phyloP scores from a whole-genome alignment of 2,329 filamentous ascomycete species.

The Alternaria incomplexa region DNA sequence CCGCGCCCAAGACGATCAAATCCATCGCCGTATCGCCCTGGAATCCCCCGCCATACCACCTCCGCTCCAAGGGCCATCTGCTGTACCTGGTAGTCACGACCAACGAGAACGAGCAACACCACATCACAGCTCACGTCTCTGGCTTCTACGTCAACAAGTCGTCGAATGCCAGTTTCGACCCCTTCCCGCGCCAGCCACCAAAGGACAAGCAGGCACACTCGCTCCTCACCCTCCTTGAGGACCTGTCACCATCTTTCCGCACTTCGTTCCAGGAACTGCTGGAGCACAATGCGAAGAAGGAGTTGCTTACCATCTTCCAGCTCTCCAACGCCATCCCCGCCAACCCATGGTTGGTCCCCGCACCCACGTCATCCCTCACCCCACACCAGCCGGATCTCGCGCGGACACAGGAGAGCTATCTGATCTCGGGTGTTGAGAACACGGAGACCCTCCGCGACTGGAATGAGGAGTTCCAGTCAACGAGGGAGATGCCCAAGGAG shows the following conservation, averaged over 20 bases:
- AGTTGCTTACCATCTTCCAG: constrained; percentile 91
- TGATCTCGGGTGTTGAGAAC: constrained; percentile 90
- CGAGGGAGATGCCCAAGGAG: constrained; percentile 90
- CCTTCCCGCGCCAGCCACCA: constrained; percentile 76
- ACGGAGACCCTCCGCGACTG: constrained; percentile 94
- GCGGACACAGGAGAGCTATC: constrained; percentile 88
- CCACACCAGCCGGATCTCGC: constrained; percentile 83
- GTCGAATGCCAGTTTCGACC: constrained; percentile 93
- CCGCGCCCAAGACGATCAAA: constrained; percentile 89
- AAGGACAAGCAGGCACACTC: constrained; percentile 86
- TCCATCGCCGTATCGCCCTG: constrained; percentile 86
- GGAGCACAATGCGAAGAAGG: constrained; percentile 82
- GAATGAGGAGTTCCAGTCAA: constrained; percentile 99
- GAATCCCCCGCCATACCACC: constrained; percentile 93
- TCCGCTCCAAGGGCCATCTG: constrained; percentile 89
- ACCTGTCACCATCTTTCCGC: constrained; percentile 83
- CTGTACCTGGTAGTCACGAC: constrained; percentile 89
- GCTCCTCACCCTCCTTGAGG: constrained; percentile 76
- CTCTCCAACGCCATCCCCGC: constrained; percentile 94
- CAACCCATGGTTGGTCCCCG: constrained; percentile 87
- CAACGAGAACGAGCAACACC: constrained; percentile 91
- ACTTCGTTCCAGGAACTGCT: constrained; percentile 78
- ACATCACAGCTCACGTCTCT: constrained; percentile 90
- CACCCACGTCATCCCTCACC: constrained; percentile 67
- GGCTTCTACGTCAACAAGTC: constrained; percentile 98